Percentiles rank a stretch among this genome's conserved stretches.
These are phyloP conservation scores for Salicornia ramosissima DNA, from an alignment of 148 eudicot genomes.

Conservation along the genomic window DNA sequence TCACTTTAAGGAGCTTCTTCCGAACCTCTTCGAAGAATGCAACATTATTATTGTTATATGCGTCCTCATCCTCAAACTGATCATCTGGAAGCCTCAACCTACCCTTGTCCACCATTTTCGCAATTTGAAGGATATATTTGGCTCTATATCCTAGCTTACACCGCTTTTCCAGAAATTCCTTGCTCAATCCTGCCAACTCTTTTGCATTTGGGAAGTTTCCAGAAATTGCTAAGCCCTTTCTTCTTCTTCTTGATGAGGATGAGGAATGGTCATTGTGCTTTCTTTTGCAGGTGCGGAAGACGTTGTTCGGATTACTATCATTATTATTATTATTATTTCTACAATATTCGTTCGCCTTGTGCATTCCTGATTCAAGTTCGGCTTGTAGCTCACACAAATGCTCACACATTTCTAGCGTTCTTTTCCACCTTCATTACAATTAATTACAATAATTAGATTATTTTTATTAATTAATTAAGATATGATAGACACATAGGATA, in stretches of 20 bases:
- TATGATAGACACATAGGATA: no score
- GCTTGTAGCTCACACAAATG: conserved; percentile 38
- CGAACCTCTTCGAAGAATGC: background rate
- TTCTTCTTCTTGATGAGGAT: background rate
- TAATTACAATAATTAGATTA: background rate
- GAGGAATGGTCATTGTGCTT: no score
- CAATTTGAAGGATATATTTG: conserved; percentile 16
- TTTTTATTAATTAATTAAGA: no score
- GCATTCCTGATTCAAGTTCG: no score
- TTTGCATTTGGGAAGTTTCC: conserved; percentile 30
- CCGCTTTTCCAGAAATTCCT: background rate
- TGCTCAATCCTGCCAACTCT: conserved; percentile 16
- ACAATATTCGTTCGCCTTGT: background rate
- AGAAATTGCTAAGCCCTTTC: no score
- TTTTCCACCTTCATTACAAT: conserved; percentile 26
- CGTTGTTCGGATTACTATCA: no score
- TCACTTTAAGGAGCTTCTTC: conserved; percentile 14
- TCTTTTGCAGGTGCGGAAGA: conserved; percentile 7
- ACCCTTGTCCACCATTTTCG: conserved; percentile 6
- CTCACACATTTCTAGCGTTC: conserved; percentile 36
- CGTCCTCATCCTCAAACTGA: conserved; percentile 5
- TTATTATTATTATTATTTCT: background rate
- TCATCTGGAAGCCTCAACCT: conserved; percentile 7
- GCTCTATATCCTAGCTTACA: conserved; percentile 46
- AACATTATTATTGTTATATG: no score